Base-by-base conservation (phyloP, 352 stramenopile species). In the Blastocystis sp. region DNA sequence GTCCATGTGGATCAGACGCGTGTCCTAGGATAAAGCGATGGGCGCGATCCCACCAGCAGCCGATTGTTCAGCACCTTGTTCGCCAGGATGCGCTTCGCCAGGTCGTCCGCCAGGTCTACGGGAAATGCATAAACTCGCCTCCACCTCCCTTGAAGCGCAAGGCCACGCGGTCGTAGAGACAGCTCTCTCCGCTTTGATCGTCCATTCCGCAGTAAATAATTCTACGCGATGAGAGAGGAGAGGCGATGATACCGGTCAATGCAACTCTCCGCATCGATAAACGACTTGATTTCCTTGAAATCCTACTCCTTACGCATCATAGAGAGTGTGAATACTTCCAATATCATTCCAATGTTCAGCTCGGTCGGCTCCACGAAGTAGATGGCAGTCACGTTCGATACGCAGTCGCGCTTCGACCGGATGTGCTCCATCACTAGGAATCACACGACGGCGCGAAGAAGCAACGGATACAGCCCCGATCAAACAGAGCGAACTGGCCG, bases 251-350 rank as follows among this genome's bases (percentile, higher is more conserved):
- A 77, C 66, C 66, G 21, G 52, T 77, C 66, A 21, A 77, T 77
- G 60, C 66, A 77, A 77, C 66, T 60, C 66, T 77, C 66, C n/a
- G 66, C 66, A 53, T 43, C 66, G 45, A 77, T 41, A 77, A 77
- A 77, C 66, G 66, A 77, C 66, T 77, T 77, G 40, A 77, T 77
- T 34, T 77, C 66, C 34, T 23, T 77, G 34, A 77, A 77, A 53
- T 77, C 66, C 66, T 77, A 60, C 17, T 28, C 4, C n/a, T 34
- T 77, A 10, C 23, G 28, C 34, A 61, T 1, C 60, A 28, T 77
- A 2, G 11, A n/a, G 14, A 19, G 14, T 45, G 17, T 34, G 38
- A 1, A 60, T 77, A 77, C 66, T 34, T 77, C 66, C 40, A 77
- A 53, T 56, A 77, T 77, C 38, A 77, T 21, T 38, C 38, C 17